phyloP scores from a whole-genome alignment of 2,329 filamentous ascomycete species.

The Colletotrichum tanaceti region DNA sequence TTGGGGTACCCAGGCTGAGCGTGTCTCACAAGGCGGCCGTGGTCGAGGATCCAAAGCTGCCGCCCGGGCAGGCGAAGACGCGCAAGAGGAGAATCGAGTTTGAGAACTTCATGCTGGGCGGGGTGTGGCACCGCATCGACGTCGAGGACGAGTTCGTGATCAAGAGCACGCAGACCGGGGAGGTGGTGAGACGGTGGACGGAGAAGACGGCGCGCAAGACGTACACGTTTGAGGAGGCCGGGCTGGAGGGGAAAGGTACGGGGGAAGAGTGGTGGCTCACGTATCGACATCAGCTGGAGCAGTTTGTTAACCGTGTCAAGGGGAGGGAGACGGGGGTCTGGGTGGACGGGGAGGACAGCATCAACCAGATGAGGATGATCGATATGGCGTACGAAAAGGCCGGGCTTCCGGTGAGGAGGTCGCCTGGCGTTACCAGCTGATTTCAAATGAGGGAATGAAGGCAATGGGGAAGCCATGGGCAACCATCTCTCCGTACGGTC shows the following conservation, averaged over 20 bases:
- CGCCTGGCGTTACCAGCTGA: slow-evolving; percentile 37
- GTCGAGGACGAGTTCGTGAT: slow-evolving; percentile 51
- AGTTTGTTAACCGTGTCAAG: slow-evolving; percentile 60
- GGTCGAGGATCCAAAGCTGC: slow-evolving; percentile 39
- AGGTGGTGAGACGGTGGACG: slow-evolving; percentile 44
- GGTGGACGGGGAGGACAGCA: slow-evolving; percentile 56
- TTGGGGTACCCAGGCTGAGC: slow-evolving; percentile 41
- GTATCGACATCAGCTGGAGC: slow-evolving; percentile 60
- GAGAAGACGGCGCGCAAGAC: slow-evolving; percentile 47
- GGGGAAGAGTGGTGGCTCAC: slow-evolving; percentile 55
- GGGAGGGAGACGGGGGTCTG: slow-evolving; percentile 53
- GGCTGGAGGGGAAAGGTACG: slow-evolving; percentile 43
- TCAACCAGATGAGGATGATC: slow-evolving; percentile 58
- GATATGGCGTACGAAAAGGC: slow-evolving; percentile 59
- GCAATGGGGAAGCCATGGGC: background rate
- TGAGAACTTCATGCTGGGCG: slow-evolving; percentile 45
- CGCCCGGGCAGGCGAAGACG: slow-evolving; percentile 43
- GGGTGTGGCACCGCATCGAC: slow-evolving; percentile 51
- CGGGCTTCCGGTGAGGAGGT: slow-evolving; percentile 29
- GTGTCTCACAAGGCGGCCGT: slow-evolving; percentile 42
- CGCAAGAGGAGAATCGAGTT: slow-evolving; percentile 47
- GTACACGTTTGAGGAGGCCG: slow-evolving; percentile 51
- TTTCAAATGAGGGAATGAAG: background rate
- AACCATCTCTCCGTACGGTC: background rate
- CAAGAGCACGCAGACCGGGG: slow-evolving; percentile 41